Evolutionary conservation across 108 stramenopile genomes (phyloP), one percentile per base, ranked within the genome.

Genomic region (Schizochytrium sp.): DNA sequence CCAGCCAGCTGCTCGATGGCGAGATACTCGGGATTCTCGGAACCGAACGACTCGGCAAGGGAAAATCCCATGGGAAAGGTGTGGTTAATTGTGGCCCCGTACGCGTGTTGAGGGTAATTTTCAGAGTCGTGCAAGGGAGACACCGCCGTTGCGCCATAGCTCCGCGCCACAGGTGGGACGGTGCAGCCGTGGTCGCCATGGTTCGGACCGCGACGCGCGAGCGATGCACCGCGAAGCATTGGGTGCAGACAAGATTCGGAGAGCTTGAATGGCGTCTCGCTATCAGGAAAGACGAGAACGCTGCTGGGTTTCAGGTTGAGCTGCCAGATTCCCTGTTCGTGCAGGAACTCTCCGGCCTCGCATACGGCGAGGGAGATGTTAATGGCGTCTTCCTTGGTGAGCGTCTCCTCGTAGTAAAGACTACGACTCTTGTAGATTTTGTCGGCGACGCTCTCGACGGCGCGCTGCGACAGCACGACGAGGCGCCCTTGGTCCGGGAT

Each of bases 241-340:
- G 76, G 76, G 48, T 53, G 51, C 19, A 83, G n/a, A 45, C 76
- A 83, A 12, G 76, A 83, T 45, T 83, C 76, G 48, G 76, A 47
- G 25, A 83, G 76, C 51, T 83, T 83, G 51, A 53, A 83, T 0
- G 6, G 45, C 23, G 45, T 21, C 25, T 83, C 76, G 51, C 23
- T 53, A 14, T 6, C 14, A 0, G 63, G 63, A 23, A 53, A 83
- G 76, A 83, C 76, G 25, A 83, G 51, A 0, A 83, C 51, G n/a
- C 48, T 53, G 76, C 76, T 83, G 76, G 76, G 76, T 45, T 83
- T 83, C 19, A 83, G 76, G 2, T 83, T 83, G 23, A 83, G 45
- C 51, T 83, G 76, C 76, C 51, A 53, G 48, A 83, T 83, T 10
- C 76, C 76, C n/a, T 83, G 76, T 8, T 47, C 6, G 23, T 83